Conservation (phyloP, 495 filamentous ascomycete genomes). For the Sporormia fimetaria region DNA sequence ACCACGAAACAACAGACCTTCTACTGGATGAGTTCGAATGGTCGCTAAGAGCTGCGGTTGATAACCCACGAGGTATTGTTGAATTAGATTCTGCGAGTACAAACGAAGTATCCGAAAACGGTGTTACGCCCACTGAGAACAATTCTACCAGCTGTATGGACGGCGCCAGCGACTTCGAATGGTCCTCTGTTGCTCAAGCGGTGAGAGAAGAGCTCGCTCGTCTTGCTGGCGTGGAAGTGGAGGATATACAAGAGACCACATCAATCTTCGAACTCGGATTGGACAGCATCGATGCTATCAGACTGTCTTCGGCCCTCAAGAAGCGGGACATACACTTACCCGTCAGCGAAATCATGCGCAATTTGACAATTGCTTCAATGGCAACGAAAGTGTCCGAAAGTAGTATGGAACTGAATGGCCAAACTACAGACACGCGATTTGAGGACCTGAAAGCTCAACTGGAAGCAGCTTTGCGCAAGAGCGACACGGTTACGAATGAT, state of each 20-base stretch:
- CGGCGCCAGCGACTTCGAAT: slow-evolving; percentile 36
- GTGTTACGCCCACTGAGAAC: neutral
- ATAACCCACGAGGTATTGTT: slow-evolving; percentile 12
- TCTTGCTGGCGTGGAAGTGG: slow-evolving; percentile 42
- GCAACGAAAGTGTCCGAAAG: slow-evolving; percentile 19
- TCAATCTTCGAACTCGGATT: slow-evolving; percentile 54
- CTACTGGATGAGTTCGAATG: slow-evolving; percentile 37
- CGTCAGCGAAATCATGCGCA: slow-evolving; percentile 57
- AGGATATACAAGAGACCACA: slow-evolving; percentile 41
- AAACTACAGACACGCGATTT: slow-evolving; percentile 13
- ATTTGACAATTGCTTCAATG: slow-evolving; percentile 52
- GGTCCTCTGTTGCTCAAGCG: slow-evolving; percentile 39
- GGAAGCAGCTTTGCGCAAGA: slow-evolving; percentile 14
- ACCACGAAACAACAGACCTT: slow-evolving; percentile 22
- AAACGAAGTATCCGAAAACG: neutral
- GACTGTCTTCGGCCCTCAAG: slow-evolving; percentile 54
- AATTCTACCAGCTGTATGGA: slow-evolving; percentile 5
- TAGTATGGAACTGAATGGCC: neutral
- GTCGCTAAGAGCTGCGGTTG: slow-evolving; percentile 24
- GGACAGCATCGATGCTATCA: slow-evolving; percentile 60
- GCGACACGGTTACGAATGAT: slow-evolving; percentile 21
- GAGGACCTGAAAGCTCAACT: slow-evolving; percentile 26
- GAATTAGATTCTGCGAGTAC: neutral
- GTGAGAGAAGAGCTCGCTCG: slow-evolving; percentile 50
- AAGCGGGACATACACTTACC: slow-evolving; percentile 46